Evolutionary conservation across 148 eudicot species (phyloP), one percentile per base, ranked within the genome.

Genomic region (Camellia sinensis): DNA sequence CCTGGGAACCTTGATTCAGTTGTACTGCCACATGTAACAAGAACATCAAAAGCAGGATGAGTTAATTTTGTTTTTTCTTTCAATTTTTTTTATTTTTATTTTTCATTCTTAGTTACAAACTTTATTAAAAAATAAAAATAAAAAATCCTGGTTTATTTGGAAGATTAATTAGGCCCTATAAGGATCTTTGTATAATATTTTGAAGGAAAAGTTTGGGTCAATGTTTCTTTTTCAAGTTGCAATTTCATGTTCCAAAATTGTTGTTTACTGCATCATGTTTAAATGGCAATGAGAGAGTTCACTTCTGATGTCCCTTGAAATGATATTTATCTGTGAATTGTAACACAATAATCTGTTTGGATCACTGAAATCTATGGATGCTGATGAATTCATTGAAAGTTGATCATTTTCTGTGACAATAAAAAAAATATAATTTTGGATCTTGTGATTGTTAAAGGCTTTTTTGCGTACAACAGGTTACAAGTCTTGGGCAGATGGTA

Each of bases 21-120:
- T 81, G 90, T 84, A 53, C 83, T 92, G 85, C 99, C 99, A 48
- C 85, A 87, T 73, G 92, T 94, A 81, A 85, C 86, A 63, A 89
- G 98, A 89, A 88, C 97, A 79, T 96, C 97, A 14, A 96, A 94
- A 87, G 98, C 98, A 46, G 99, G 99, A 77, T 87, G 67, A 82
- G 11, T 69, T 41, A 15, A 41, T 5, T 65, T 67, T 21, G 3
- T 17, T 77, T 64, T 48, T 65, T 14, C 10, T 37, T 52, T 17
- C 19, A n/a, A 6, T 5, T 43, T 62, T 46, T 18, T 3, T 52
- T 5, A n/a, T 62, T 46, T 18, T 0, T 52, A 73, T 44, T n/a
- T 73, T 73, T 21, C 46, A 2, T 73, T 52, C 43, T 53, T 57
- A 0, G 61, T 57, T 57, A 57, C 17, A 57, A 10, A 57, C 61